Evolutionary conservation across 805 yeast species (phyloP).

Genomic region (Scheffersomyces coipomensis): DNA sequence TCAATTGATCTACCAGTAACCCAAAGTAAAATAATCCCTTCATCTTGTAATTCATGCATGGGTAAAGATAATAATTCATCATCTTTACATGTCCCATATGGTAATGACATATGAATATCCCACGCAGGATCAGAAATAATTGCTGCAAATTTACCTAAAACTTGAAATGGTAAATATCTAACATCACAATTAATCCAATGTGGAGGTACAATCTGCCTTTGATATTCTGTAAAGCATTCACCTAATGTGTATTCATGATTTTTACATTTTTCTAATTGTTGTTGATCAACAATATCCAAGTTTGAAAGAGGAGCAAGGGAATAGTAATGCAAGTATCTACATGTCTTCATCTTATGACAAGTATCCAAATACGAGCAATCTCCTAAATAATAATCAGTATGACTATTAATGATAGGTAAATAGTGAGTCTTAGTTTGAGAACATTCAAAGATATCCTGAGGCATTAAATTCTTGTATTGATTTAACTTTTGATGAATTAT

Average conservation of each 20-base stretch:
- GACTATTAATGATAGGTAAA: conserved; percentile 31
- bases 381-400: conserved; percentile 72
- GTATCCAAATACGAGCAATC: conserved; percentile 95
- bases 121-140: conserved; percentile 94
- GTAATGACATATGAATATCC: conserved; percentile 90
- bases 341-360: conserved; percentile 79
- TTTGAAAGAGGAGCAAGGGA: conserved; percentile 40
- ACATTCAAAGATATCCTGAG: conserved; percentile 20
- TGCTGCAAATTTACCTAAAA: conserved; percentile 77
- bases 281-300: neutral
- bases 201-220: conserved; percentile 46
- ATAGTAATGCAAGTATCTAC: conserved; percentile 79
- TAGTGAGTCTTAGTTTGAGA: conserved; percentile 23
- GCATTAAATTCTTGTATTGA: conserved; percentile 11
- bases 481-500: conserved; percentile 12
- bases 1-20: conserved; percentile 95
- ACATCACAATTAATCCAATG: conserved; percentile 92
- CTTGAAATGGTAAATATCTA: conserved; percentile 62
- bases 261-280: conserved; percentile 5
- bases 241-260: conserved; percentile 48
- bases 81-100: conserved; percentile 77
- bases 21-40: conserved; percentile 85
- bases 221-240: conserved; percentile 38
- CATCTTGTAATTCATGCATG: conserved; percentile 69
- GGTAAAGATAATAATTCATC: conserved; percentile 68